Base-by-base conservation (phyloP, 305 asterid species). In the Solanum hybrid region DNA sequence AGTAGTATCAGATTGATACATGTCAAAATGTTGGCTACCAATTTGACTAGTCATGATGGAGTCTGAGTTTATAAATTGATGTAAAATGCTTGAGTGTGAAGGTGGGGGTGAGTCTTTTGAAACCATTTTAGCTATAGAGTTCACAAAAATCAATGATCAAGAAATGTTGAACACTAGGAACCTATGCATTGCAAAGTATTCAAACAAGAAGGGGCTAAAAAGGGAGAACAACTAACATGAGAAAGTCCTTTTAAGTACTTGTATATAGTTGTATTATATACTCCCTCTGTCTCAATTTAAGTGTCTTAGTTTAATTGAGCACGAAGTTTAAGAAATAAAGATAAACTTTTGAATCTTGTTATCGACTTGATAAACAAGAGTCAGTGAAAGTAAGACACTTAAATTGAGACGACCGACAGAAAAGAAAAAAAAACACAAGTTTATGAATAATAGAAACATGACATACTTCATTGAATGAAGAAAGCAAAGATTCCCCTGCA, bases 41-140 rank as follows among this genome's bases (percentile, higher is more conserved):
- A 94, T 92, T 42, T 93, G 94, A 77, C 91, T 80, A 46, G 93
- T n/a, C 74, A 64, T 87, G 42, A 93, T 91, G 90, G 97, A 90
- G 84, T 86, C 89, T 80, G 97, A 90, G 89, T 92, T 89, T 18
- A 94, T 92, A 89, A 97, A 97, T 24, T 96, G 98, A 89, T 94
- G 97, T 10, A 96, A 92, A 51, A 92, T 94, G 90, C 94, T 95
- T 81, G 97, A 92, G 87, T 90, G 91, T 61, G 98, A 88, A 90
- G 94, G 91, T 42, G 98, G 90, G 4, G 95, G 90, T 7, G 98
- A 92, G 36, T 94, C 95, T 90, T 95, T 93, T 12, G 98, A 96
- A 78, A 96, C 98, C 99, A 96, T 97, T 8, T n/a, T 89, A 35
- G 42, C 36, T 71, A 8, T 29, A 42, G 29, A 84, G 29, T 84